Conservation (phyloP, 2,329 filamentous ascomycete species). For the Pestalotiopsis sp. region DNA sequence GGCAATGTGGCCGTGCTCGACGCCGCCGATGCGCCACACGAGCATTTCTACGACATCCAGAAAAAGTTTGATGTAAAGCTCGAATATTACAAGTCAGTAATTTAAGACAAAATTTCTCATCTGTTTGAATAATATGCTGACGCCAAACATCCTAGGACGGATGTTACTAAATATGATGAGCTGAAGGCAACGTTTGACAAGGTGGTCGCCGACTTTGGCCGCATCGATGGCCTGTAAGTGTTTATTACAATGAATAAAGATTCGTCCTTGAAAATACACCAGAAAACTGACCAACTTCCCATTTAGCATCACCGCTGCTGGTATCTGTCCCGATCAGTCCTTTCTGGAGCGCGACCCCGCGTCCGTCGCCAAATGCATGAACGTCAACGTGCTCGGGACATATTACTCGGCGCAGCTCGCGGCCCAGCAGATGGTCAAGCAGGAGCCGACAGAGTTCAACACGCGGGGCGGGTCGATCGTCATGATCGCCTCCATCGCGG, state of each 20-base stretch:
- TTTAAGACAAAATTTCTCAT: neutral
- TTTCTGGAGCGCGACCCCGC: slow-evolving; percentile 41
- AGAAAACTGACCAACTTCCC: slow-evolving; percentile 29
- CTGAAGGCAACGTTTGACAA: slow-evolving; percentile 42
- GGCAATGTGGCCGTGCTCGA: slow-evolving; percentile 52
- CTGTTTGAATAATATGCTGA: neutral
- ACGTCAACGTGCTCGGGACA: slow-evolving; percentile 72
- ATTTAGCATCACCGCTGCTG: slow-evolving; percentile 15
- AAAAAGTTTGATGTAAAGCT: slow-evolving; percentile 16
- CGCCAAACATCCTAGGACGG: slow-evolving; percentile 40
- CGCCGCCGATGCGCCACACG: slow-evolving; percentile 34
- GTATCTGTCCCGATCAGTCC: slow-evolving; percentile 17
- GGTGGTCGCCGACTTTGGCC: slow-evolving; percentile 30
- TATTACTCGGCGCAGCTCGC: slow-evolving; percentile 72
- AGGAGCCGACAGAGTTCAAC: slow-evolving; percentile 40
- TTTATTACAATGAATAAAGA: slow-evolving; percentile 30
- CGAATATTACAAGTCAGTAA: slow-evolving; percentile 28
- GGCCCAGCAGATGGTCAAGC: slow-evolving; percentile 56
- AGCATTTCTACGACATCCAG: slow-evolving; percentile 17
- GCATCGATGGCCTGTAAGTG: slow-evolving; percentile 3
- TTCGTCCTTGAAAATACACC: neutral
- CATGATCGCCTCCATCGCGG: slow-evolving; percentile 54
- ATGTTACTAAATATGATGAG: slow-evolving; percentile 37
- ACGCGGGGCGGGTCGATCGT: slow-evolving; percentile 41
- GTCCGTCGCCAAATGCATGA: slow-evolving; percentile 66